Base-by-base conservation (phyloP, 257 asterid genomes). In the Solanum pinnatisectum region DNA sequence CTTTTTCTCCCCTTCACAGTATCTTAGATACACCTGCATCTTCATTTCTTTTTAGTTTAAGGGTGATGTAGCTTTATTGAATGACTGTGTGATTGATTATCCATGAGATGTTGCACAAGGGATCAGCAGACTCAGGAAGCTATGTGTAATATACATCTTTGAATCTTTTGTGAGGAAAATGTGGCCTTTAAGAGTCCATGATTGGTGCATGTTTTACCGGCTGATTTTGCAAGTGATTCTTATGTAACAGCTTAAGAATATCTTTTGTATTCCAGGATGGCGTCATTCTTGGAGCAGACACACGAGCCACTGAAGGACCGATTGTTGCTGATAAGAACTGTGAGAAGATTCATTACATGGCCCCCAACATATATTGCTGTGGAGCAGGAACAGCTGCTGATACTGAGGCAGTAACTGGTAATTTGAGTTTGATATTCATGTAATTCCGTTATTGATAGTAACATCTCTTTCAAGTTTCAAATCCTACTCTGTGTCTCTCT, bases 251-350 rank as follows among this genome's bases (percentile, higher is more conserved):
- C 65, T 78, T 78, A 78, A 44, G 27, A 18, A 73, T 73, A 36
- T 25, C n/a, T 40, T 9, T 42, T 89, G n/a, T 89, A 87, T 89
- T 85, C 88, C 89, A 97, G 99, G 98, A 95, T 89, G 99, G 99
- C 84, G 96, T 97, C 88, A 96, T 97, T 90, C 99, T 97, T 37
- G 99, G 99, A 90, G 99, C 99, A 49, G 99, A 97, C 88, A 97
- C 99, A 1, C 92, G 99, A 84, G 99, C 99, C 87, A 96, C 99
- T 52, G 99, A 93, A 90, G 99, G 99, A 40, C 99, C 99, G 32
- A 96, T 97, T 88, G 98, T 97, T 88, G 99, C 99, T 74, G 99
- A 97, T 89, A 97, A 97, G 93, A 97, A 96, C 88, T 97, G 99
- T 86, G 99, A 97, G 91, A 97, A 96, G 91, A 97, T 97, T 78